Evolutionary conservation across 1,284 basidiomycete genomes (phyloP).

Genomic region (Austroboletus niveus): DNA sequence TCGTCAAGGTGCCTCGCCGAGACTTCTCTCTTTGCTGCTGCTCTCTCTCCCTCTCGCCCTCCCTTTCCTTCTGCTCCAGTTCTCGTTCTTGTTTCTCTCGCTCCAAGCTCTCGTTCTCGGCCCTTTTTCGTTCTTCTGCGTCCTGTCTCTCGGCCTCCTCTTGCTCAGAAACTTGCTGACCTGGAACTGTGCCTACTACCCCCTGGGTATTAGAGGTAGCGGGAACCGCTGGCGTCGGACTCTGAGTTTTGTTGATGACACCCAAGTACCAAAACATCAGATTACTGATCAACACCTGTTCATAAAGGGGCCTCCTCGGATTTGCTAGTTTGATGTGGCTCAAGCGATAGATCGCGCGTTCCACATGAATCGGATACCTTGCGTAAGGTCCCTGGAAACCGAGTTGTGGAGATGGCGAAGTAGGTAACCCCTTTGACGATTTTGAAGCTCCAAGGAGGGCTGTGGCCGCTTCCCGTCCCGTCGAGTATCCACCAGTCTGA

Average conservation of each 20-base stretch:
- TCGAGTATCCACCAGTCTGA: conserved; percentile 47
- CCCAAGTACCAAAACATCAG: conserved; percentile 99
- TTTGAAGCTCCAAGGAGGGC: conserved; percentile 81
- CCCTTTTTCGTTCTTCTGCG: conserved; percentile 45
- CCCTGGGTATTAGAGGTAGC: conserved; percentile 19
- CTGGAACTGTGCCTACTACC: conserved; percentile 9
- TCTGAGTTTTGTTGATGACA: conserved; percentile 89
- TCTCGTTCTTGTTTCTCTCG: conserved; percentile 47
- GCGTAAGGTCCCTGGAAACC: conserved; percentile 65
- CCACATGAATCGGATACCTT: conserved; percentile 96
- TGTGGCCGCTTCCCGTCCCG: conserved; percentile 78
- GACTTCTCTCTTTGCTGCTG: conserved; percentile 54
- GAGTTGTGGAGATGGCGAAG: conserved; percentile 59
- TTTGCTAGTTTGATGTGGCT: conserved; percentile 99
- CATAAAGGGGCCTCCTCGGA: conserved; percentile 91
- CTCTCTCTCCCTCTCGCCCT: conserved; percentile 38
- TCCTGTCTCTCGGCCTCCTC: conserved; percentile 40
- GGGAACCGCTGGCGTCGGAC: conserved; percentile 35
- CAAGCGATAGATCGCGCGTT: conserved; percentile 94
- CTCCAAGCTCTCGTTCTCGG: conserved; percentile 43
- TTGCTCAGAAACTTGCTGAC: conserved; percentile 26
- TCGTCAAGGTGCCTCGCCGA: conserved; percentile 56
- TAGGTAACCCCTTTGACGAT: conserved; percentile 63
- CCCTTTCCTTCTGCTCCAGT: conserved; percentile 42
- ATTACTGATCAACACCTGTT: conserved; percentile 98